Evolutionary conservation across 2,329 filamentous ascomycete species (phyloP), one percentile per base, ranked within the genome.

Genomic region (Moelleriella libera): DNA sequence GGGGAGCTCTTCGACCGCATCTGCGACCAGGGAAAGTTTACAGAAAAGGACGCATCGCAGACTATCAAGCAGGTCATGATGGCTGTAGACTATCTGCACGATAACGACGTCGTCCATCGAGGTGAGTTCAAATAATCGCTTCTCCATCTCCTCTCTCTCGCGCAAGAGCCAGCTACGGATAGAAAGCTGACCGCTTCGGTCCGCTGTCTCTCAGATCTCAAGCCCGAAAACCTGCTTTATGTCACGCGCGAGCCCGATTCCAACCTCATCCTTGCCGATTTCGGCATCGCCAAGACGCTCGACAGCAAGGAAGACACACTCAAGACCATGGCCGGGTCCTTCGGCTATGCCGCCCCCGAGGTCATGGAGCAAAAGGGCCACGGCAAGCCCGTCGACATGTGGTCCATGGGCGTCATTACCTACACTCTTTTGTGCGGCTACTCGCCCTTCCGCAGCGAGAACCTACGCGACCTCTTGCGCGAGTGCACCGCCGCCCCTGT

Each of bases 331-430:
- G 92, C 92, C 42, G 92, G 92, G 42, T 97, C 92, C 0, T 97
- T 98, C 61, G 92, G 92, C 47, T 98, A 98, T 60, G 92, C 92
- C 21, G 92, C 92, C 2, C 92, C 92, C 7, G 92, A 98, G 65
- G 89, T 98, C 50, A 98, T 98, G 92, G 75, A 95, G 54, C 96
- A 96, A 74, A 82, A 87, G 61, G 92, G 92, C 21, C 94, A 98
- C 63, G 92, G 92, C 63, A 98, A 97, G 68, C 88, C 92, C 5
- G 92, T 97, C 34, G 92, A 98, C 63, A 95, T 98, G 87, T 98
- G 92, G 92, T 97, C 92, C 3, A 77, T 98, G 68, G 92, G 92
- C 52, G 92, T 98, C 59, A 98, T 98, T 60, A 97, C 92, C 41
- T 98, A 98, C 68, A 98, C 92, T 12, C 75, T 98, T 30, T 84